Conservation (phyloP, 495 filamentous ascomycete species). For the Bacidia gigantensis region DNA sequence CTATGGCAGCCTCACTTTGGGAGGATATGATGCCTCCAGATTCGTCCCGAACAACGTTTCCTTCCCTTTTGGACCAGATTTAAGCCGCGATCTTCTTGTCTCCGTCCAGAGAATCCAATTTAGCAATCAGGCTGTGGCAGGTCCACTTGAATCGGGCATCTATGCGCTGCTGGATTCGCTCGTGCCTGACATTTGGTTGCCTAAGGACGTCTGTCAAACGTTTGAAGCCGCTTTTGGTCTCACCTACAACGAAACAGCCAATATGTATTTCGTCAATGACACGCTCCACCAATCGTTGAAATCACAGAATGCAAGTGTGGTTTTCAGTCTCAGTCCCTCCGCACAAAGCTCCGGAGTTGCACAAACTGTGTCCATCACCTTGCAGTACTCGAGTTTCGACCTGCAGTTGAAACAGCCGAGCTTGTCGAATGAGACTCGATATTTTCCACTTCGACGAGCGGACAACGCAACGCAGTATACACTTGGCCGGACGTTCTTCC, state of each 20-base stretch:
- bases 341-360: constrained; percentile 18
- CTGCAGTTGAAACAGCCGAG: constrained; percentile 22
- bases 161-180: constrained; percentile 37
- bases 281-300: constrained; percentile 28
- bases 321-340: constrained; percentile 32
- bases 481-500: constrained; percentile 39
- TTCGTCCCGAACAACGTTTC: constrained; percentile 35
- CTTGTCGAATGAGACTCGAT: constrained; percentile 21
- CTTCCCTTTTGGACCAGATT: constrained; percentile 35
- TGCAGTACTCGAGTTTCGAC: constrained; percentile 41
- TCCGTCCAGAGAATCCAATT: constrained; percentile 30
- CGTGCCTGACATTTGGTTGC: constrained; percentile 42
- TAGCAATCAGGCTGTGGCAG: constrained; percentile 1
- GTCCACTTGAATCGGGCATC: constrained; percentile 8
- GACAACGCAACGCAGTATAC: constrained; percentile 35
- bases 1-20: constrained; percentile 38
- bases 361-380: constrained; percentile 22
- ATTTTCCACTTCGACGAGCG: constrained; percentile 38
- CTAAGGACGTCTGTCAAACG: constrained; percentile 30
- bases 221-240: constrained; percentile 42
- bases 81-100: constrained; percentile 35
- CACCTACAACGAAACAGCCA: constrained; percentile 26
- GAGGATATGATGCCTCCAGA: constrained; percentile 39
- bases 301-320: constrained; percentile 32
- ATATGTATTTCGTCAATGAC: constrained; percentile 38